Percentiles rank a stretch among this genome's conserved stretches.
phyloP scores from a whole-genome alignment of 805 yeast genomes.

The Candida easanensis region DNA sequence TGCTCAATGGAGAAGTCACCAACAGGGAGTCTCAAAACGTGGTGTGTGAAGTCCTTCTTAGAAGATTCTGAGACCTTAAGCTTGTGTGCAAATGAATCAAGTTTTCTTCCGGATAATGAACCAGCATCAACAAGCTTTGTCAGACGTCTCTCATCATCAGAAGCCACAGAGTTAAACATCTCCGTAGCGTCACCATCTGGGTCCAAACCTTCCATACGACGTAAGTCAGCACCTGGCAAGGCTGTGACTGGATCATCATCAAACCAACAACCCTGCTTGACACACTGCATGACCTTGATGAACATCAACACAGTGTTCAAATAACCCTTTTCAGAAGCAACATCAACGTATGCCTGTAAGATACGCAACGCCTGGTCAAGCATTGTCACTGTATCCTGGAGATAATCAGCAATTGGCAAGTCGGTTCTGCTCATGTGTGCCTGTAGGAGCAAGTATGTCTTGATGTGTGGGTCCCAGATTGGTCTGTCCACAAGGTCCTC shows the following conservation, averaged over 20 bases:
- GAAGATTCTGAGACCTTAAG: slow-evolving; percentile 41
- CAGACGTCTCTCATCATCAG: not conserved
- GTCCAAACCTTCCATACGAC: slow-evolving; percentile 18
- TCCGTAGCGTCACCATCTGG: slow-evolving; percentile 22
- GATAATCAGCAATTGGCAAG: slow-evolving; percentile 91
- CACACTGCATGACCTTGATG: slow-evolving; percentile 73
- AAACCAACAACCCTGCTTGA: slow-evolving; percentile 87
- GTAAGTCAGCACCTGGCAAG: slow-evolving; percentile 24
- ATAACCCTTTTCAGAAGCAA: slow-evolving; percentile 80
- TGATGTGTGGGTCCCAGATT: slow-evolving; percentile 74
- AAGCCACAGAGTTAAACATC: slow-evolving; percentile 1
- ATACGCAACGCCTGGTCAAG: slow-evolving; percentile 93
- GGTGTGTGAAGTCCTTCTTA: slow-evolving; percentile 47
- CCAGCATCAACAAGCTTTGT: slow-evolving; percentile 16
- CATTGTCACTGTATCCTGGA: slow-evolving; percentile 90
- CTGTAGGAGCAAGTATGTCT: slow-evolving; percentile 84
- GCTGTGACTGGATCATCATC: slow-evolving; percentile 65
- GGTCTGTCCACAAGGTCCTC: slow-evolving; percentile 77
- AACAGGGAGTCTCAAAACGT: slow-evolving; percentile 60
- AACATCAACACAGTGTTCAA: slow-evolving; percentile 57
- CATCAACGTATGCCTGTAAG: slow-evolving; percentile 88
- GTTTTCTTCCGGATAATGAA: slow-evolving; percentile 35
- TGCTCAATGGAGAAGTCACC: slow-evolving; percentile 46
- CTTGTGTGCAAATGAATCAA: slow-evolving; percentile 30
- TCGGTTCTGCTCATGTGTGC: slow-evolving; percentile 83